Conservation (phyloP, 2,329 filamentous ascomycete genomes). For the Metarhizium robertsii region DNA sequence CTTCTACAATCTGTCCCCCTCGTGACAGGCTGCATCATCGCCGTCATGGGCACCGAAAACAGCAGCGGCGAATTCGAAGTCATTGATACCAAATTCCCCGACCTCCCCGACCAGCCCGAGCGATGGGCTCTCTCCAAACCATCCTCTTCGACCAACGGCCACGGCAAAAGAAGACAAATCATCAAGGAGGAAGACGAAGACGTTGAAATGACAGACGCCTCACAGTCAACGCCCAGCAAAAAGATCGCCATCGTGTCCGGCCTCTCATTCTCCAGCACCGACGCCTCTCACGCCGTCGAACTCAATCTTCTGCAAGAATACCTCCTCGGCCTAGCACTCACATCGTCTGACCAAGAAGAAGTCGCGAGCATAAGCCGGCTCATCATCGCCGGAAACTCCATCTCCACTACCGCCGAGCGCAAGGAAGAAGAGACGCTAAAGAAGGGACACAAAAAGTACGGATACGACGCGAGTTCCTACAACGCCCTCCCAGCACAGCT, state of each 20-base stretch:
- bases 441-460: conserved; percentile 67
- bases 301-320: conserved; percentile 77
- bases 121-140: conserved; percentile 64
- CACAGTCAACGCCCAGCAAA: conserved; percentile 24
- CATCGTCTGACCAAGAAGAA: conserved; percentile 47
- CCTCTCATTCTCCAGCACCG: conserved; percentile 68
- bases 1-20: conserved; percentile 59
- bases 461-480: conserved; percentile 83
- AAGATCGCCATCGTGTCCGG: conserved; percentile 84
- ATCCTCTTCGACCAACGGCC: conserved; percentile 19
- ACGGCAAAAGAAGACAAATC: conserved; percentile 23
- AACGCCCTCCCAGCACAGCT: conserved; percentile 77
- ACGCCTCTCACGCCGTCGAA: conserved; percentile 61
- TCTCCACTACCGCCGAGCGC: conserved; percentile 52
- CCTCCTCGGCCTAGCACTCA: conserved; percentile 71
- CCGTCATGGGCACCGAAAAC: conserved; percentile 93
- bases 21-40: conserved; percentile 88
- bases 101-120: conserved; percentile 71
- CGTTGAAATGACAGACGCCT: conserved; percentile 44
- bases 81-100: conserved; percentile 79
- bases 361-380: conserved; percentile 68
- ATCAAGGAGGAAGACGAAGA: conserved; percentile 23
- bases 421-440: conserved; percentile 35
- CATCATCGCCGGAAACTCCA: conserved; percentile 86
- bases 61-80: conserved; percentile 86